Percentiles rank a stretch among this genome's conserved stretches.
phyloP scores from a whole-genome alignment of 2,329 filamentous ascomycete species.

The Rutstroemia sp. region DNA sequence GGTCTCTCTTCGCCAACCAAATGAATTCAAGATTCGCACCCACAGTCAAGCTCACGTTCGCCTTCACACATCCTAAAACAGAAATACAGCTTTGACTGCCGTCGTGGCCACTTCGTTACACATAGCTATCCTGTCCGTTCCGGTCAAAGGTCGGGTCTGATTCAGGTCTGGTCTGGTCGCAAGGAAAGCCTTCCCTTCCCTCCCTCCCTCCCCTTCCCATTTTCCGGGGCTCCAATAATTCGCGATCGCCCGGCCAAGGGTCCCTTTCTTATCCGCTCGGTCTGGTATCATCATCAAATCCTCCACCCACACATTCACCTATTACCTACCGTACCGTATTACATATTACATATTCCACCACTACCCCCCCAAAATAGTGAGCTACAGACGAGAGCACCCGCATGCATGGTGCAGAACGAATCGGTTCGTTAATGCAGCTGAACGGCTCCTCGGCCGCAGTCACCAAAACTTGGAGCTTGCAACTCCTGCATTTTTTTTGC shows the following conservation, averaged over 20 bases:
- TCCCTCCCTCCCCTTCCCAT: not conserved
- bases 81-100: no score
- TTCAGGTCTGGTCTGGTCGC: not conserved
- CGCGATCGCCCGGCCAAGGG: conserved; percentile 1
- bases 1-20: no score
- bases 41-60: no score
- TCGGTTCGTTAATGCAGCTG: conserved; percentile 11
- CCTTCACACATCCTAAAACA: no score
- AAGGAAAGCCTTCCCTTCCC: not conserved
- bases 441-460: conserved; percentile 7
- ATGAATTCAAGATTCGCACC: no score
- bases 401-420: conserved; percentile 12
- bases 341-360: not conserved
- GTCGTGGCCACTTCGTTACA: not conserved
- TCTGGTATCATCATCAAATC: conserved; percentile 1
- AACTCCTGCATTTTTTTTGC: conserved; percentile 5
- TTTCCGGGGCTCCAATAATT: conserved; percentile 5
- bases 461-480: conserved; percentile 8
- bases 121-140: no score
- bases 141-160: no score
- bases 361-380: not conserved
- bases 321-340: not conserved
- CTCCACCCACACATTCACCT: not conserved
- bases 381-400: not conserved
- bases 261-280: conserved; percentile 2